Evolutionary conservation across 2,329 filamentous ascomycete species (phyloP).

Genomic region (Fusarium ambrosium): DNA sequence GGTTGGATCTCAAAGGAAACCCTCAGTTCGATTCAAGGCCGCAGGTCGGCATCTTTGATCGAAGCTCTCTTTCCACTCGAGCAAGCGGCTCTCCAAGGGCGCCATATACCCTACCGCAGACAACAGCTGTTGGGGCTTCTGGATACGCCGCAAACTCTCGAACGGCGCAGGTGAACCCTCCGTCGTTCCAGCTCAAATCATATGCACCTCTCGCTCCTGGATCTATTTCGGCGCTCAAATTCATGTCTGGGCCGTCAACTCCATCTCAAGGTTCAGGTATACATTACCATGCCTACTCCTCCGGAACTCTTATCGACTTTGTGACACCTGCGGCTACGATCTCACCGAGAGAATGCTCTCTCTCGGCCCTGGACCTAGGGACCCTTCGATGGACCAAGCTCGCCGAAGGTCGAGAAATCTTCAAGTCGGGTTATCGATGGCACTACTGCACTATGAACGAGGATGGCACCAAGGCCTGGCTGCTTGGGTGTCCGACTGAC

Average conservation of each 20-base stretch:
- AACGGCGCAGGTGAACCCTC: conserved; percentile 75
- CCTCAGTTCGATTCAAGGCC: conserved; percentile 84
- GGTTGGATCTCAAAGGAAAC: conserved; percentile 93
- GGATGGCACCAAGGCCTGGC: conserved; percentile 95
- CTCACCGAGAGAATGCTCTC: conserved; percentile 86
- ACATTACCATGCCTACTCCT: conserved; percentile 96
- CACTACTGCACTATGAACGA: conserved; percentile 98
- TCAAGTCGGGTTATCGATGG: conserved; percentile 93
- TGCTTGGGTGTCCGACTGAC: conserved; percentile 92
- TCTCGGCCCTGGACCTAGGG: conserved; percentile 89
- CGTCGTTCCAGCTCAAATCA: conserved; percentile 74
- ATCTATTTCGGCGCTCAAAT: conserved; percentile 89
- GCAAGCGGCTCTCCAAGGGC: conserved; percentile 65
- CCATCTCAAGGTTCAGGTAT: conserved; percentile 91
- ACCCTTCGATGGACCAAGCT: conserved; percentile 94
- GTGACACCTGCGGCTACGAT: conserved; percentile 93
- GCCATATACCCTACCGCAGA: conserved; percentile 63
- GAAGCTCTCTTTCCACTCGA: conserved; percentile 57
- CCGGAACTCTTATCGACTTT: conserved; percentile 92
- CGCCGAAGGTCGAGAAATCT: conserved; percentile 94
- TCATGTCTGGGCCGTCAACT: conserved; percentile 83
- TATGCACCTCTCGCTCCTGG: conserved; percentile 91
- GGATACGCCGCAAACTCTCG: conserved; percentile 78
- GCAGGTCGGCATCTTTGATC: conserved; percentile 66
- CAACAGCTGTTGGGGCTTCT: conserved; percentile 68